phyloP scores from a whole-genome alignment of 2,329 filamentous ascomycete genomes.

The Penicillium vulpinum region DNA sequence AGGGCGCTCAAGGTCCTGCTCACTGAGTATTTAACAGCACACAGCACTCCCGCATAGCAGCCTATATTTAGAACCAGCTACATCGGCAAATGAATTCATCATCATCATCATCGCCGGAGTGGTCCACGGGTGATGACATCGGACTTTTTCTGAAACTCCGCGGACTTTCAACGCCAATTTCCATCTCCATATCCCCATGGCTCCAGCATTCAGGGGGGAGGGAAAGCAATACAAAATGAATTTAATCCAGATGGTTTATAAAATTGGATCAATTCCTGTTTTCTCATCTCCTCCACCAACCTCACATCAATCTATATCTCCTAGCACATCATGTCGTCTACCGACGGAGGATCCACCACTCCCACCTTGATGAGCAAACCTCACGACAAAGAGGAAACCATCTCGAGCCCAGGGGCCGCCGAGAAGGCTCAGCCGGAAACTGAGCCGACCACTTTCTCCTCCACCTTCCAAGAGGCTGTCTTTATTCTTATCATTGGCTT shows the following conservation, averaged over 20 bases:
- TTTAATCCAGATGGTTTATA: not conserved
- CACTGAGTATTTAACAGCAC: no score
- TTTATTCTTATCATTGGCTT: constrained; percentile 50
- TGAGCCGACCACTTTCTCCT: constrained; percentile 1
- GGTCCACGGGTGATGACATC: no score
- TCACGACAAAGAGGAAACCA: not conserved
- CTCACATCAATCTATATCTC: not conserved
- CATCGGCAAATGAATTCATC: no score
- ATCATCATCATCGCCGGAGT: no score
- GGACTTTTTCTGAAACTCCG: not conserved
- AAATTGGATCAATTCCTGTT: not conserved
- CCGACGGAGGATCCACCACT: not conserved
- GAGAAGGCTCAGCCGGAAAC: not conserved
- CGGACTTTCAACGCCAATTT: not conserved
- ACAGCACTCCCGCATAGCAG: no score
- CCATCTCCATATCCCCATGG: not conserved
- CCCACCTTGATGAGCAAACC: not conserved
- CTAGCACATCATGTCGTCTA: not conserved
- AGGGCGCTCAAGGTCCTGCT: no score
- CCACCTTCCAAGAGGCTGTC: constrained; percentile 19
- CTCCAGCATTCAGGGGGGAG: not conserved
- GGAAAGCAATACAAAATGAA: not conserved
- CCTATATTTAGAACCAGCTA: no score
- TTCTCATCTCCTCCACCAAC: not conserved
- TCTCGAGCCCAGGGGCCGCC: not conserved